Evolutionary conservation across 1,284 basidiomycete species (phyloP).

Genomic region (Inonotus hispidus): DNA sequence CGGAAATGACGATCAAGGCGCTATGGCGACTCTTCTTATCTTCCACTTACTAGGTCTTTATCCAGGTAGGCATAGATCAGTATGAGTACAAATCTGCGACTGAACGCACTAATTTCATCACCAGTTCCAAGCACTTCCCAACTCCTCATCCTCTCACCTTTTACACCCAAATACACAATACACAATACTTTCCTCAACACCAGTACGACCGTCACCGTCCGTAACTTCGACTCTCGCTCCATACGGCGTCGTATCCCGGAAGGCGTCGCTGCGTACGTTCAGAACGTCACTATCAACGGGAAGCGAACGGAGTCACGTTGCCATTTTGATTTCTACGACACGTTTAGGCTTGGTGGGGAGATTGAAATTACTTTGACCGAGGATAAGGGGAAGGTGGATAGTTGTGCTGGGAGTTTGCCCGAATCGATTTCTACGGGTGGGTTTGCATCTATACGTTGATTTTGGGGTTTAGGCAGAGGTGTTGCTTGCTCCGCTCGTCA

Average conservation of each 20-base stretch:
- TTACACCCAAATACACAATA: slow-evolving; percentile 39
- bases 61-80: not conserved
- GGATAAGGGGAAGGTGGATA: slow-evolving; percentile 45
- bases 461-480: too few species aligned
- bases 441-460: slow-evolving; percentile 36
- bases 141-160: slow-evolving; percentile 36
- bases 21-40: slow-evolving; percentile 56
- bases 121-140: slow-evolving; percentile 35
- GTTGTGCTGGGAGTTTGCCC: slow-evolving; percentile 47
- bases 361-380: slow-evolving; percentile 56
- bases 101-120: too few species aligned
- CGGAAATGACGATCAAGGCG: slow-evolving; percentile 65
- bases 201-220: slow-evolving; percentile 36
- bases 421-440: slow-evolving; percentile 62
- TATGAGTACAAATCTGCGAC: too few species aligned
- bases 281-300: slow-evolving; percentile 33
- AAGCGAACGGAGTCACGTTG: slow-evolving; percentile 40
- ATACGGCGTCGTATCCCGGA: slow-evolving; percentile 32
- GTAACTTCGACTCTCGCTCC: slow-evolving; percentile 34
- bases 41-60: slow-evolving; percentile 66
- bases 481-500: too few species aligned
- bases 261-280: slow-evolving; percentile 35
- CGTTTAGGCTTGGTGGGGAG: slow-evolving; percentile 55
- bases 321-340: slow-evolving; percentile 66
- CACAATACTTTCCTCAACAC: slow-evolving; percentile 37